Evolutionary conservation across 1,284 basidiomycete species (phyloP), one percentile per base, ranked within the genome.

Genomic region (Rhodofomes roseus): DNA sequence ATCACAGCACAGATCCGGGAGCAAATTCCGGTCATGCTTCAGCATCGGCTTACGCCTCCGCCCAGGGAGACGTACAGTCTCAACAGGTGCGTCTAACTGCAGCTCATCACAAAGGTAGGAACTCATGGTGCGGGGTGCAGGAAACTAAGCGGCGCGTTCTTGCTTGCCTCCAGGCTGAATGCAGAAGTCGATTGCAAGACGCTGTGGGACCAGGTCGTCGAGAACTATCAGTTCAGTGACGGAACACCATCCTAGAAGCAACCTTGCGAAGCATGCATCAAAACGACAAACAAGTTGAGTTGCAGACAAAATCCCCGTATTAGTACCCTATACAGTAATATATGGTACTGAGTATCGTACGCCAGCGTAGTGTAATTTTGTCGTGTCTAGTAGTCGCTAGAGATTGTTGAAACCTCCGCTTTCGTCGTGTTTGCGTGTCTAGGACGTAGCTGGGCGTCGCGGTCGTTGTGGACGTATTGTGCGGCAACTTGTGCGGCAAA

Each of bases 41-140:
- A 85, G 65, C 83, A 98, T 69, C 82, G 96, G 52, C 80, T 96
- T 27, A 96, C 93, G 1, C 96, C 96, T 0, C 96, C 96, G 1
- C 96, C 96, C 0, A 79, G 85, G 60, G 95, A 98, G 76, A 98
- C 96, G 1, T 98, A 98, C 73, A 94, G 90, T 71, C 76, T 98
- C 56, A 99, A 99, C 73, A 79, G 89, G 88, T 88, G 60, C 56
- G 79, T 72, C 12, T 48, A 27, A 12, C 36, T 20, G 58, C 41
- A 60, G 39, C 23, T 61, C 37, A 25, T 57, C 16, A 50, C 40
- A n/a, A n/a, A n/a, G 23, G 25, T 50, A 51, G 46, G 39, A 58
- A 8, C 4, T 55, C 23, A 14, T 51, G 25, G 29, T 31, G 20
- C 14, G 2, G 41, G 29, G 16, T 50, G 39, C 65, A 88, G 96